Base-by-base conservation (phyloP, 2,329 filamentous ascomycete genomes). In the Fusarium musae region DNA sequence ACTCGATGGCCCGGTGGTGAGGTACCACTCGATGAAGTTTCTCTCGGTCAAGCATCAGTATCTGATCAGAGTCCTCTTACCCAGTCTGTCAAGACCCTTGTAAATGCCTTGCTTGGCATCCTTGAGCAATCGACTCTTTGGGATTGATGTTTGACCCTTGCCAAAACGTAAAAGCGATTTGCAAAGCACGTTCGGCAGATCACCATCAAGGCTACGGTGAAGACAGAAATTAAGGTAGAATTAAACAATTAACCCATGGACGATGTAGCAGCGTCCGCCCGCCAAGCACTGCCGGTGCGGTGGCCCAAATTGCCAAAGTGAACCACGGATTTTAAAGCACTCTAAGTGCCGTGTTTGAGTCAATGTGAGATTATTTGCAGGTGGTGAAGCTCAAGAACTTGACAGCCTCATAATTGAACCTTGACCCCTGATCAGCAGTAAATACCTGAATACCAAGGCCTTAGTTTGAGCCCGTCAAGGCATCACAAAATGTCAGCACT, bases 191-290 rank as follows among this genome's bases (percentile, higher is more conserved):
- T 60, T 47, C 54, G 71, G 63, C 52, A 72, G 73, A 77, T 77
- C 73, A 43, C 40, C 64, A 70, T 73, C 50, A 71, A 73, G 65
- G 46, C 71, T 73, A 63, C 63, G 69, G 71, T 69, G 57, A 75
- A 63, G 59, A 30, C 30, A 50, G 47, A 50, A 50, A 32, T 32
- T n/a, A 32, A 50, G 46, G 21, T 23, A 52, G 62, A 70, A 66
- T 67, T 59, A 47, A 57, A 59, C 57, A 63, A 65, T 66, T 68
- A 42, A 59, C 43, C 61, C 58, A 66, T 36, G 57, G 47, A 74
- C 57, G 52, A 58, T 69, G 70, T 62, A 59, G 62, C 40, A 62
- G 50, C 50, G 66, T 30, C 60, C 40, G 16, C 43, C 28, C 65
- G 72, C 69, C 72, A 73, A 74, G 74, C 39, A 59, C 50, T 40